Percentiles rank a stretch among this genome's conserved stretches.
phyloP scores from a whole-genome alignment of 2,329 filamentous ascomycete genomes.

The Alternaria conjuncta region DNA sequence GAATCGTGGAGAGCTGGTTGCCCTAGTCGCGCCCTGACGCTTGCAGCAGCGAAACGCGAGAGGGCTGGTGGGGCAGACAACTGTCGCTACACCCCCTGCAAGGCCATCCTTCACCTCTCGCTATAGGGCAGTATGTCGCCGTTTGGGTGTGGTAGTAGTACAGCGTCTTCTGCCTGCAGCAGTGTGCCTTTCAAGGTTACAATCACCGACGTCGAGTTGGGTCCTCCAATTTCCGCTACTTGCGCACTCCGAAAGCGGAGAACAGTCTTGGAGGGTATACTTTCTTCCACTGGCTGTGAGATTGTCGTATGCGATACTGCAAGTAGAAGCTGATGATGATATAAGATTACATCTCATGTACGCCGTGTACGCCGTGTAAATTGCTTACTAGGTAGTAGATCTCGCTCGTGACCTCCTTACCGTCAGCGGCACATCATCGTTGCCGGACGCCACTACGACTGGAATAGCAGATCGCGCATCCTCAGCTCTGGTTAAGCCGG shows the following conservation, averaged over 20 bases:
- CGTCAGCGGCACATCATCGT: background rate
- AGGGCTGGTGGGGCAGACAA: slow-evolving; percentile 7
- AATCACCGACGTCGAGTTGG: background rate
- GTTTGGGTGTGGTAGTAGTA: background rate
- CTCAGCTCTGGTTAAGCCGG: background rate
- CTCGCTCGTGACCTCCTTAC: background rate
- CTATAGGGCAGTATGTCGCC: background rate
- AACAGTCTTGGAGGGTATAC: background rate
- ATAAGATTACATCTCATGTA: background rate
- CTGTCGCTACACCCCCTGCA: slow-evolving; percentile 2
- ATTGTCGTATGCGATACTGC: background rate
- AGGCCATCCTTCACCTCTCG: background rate
- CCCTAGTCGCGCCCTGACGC: background rate
- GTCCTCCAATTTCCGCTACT: background rate
- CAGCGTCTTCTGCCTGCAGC: background rate
- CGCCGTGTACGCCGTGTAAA: background rate
- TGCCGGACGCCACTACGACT: background rate
- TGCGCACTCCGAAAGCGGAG: background rate
- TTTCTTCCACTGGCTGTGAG: background rate
- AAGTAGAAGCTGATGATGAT: background rate
- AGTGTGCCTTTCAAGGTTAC: background rate
- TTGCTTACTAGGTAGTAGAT: background rate
- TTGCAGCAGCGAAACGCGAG: slow-evolving; percentile 3
- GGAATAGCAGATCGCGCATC: slow-evolving; percentile 6
- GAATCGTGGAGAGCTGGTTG: slow-evolving; percentile 2